Conservation (phyloP, 2,329 filamentous ascomycete genomes). For the Cordyceps cateniannulata region DNA sequence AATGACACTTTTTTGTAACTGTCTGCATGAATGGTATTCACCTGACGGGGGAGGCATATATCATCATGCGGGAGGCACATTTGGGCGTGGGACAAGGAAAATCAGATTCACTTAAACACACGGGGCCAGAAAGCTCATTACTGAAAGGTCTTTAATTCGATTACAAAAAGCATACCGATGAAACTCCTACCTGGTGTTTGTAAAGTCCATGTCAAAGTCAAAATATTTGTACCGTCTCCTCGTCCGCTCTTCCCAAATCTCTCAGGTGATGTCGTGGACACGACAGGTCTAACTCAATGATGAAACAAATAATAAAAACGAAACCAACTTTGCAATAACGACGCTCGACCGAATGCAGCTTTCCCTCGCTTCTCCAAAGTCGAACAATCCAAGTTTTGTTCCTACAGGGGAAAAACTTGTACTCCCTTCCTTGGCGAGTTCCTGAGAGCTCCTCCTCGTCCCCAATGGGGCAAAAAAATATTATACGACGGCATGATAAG, state of each 20-base stretch:
- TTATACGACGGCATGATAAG: constrained; percentile 11
- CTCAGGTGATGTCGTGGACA: neutral
- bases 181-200: constrained; percentile 15
- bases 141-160: constrained; percentile 10
- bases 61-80: neutral
- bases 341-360: constrained; percentile 4
- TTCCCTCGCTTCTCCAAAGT: neutral
- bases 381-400: neutral
- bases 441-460: neutral
- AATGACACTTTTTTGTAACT: neutral
- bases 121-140: neutral
- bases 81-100: neutral
- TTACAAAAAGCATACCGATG: constrained; percentile 15
- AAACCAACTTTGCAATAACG: constrained; percentile 2
- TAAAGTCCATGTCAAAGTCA: constrained; percentile 12
- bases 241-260: neutral
- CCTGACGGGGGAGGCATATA: neutral
- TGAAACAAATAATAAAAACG: constrained; percentile 1
- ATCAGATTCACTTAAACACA: neutral
- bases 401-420: neutral
- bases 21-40: neutral
- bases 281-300: constrained; percentile 1
- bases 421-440: neutral
- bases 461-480: constrained; percentile 5
- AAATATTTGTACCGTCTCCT: constrained; percentile 1